phyloP scores from a whole-genome alignment of 1,284 basidiomycete genomes.

The Dichomitus squalens region DNA sequence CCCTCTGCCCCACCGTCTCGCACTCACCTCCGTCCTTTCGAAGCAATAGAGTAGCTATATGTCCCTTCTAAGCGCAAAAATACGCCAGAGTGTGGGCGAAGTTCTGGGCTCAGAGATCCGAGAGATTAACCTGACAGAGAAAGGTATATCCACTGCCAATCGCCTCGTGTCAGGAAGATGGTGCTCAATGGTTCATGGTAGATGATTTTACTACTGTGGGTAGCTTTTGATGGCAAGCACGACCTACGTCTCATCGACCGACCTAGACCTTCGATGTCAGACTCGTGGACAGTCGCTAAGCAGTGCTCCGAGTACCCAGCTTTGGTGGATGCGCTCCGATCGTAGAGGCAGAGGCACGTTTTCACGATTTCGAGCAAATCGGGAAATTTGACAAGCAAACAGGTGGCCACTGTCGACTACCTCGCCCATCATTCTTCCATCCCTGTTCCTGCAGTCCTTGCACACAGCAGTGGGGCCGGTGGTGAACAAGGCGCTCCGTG shows the following conservation, averaged over 20 bases:
- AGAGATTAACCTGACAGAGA: constrained; percentile 2
- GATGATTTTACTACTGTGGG: constrained; percentile 22
- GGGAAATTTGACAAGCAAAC: neutral
- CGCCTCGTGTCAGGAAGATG: neutral
- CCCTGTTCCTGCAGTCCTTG: constrained; percentile 30
- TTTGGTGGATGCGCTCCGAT: constrained; percentile 25
- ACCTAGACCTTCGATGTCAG: constrained; percentile 30
- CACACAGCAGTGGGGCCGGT: constrained; percentile 16
- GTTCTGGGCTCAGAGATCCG: constrained; percentile 2
- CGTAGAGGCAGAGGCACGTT: constrained; percentile 33
- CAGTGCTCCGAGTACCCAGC: constrained; percentile 27
- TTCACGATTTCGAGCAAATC: too few species aligned
- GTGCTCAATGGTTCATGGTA: neutral
- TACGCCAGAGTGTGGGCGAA: neutral
- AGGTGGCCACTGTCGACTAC: constrained; percentile 37
- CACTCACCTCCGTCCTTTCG: neutral
- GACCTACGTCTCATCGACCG: neutral
- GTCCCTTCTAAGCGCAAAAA: neutral
- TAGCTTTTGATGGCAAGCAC: neutral
- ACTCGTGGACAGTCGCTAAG: constrained; percentile 25
- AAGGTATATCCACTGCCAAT: neutral
- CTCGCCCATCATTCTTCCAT: constrained; percentile 31
- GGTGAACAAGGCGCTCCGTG: constrained; percentile 21
- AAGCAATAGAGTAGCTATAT: neutral
- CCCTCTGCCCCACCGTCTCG: neutral